Conservation (phyloP, 495 filamentous ascomycete species). For the Lasiosphaeria hispida region DNA sequence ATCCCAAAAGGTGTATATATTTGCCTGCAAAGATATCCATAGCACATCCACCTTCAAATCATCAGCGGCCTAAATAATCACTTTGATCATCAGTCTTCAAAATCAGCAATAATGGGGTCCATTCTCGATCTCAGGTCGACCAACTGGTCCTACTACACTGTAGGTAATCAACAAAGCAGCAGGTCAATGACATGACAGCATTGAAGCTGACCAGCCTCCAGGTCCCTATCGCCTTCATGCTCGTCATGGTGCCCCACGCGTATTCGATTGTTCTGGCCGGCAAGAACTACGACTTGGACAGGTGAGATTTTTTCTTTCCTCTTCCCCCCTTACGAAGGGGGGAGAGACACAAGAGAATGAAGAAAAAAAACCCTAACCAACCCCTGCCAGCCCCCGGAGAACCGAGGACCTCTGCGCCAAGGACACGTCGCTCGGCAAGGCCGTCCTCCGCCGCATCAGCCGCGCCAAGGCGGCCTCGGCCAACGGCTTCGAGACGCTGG, state of each 20-base stretch:
- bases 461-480: conserved; percentile 46
- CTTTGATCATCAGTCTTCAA: background rate
- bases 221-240: conserved; percentile 47
- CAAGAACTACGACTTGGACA: conserved; percentile 38
- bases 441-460: conserved; percentile 38
- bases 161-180: conserved; percentile 20
- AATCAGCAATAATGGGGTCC: conserved; percentile 35
- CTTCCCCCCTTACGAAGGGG: background rate
- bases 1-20: too few relatives aligned
- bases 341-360: background rate
- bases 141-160: conserved; percentile 48
- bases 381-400: conserved; percentile 22
- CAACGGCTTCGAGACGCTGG: conserved; percentile 52
- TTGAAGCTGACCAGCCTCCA: conserved; percentile 9
- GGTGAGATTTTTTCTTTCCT: conserved; percentile 15
- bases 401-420: conserved; percentile 29
- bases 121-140: conserved; percentile 39
- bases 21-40: too few relatives aligned
- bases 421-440: conserved; percentile 43
- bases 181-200: background rate
- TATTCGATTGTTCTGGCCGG: conserved; percentile 39
- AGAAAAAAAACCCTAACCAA: background rate
- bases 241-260: conserved; percentile 36
- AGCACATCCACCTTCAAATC: too few relatives aligned
- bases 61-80: too few relatives aligned